phyloP scores from a whole-genome alignment of 495 filamentous ascomycete species.

The Tuber aestivum region DNA sequence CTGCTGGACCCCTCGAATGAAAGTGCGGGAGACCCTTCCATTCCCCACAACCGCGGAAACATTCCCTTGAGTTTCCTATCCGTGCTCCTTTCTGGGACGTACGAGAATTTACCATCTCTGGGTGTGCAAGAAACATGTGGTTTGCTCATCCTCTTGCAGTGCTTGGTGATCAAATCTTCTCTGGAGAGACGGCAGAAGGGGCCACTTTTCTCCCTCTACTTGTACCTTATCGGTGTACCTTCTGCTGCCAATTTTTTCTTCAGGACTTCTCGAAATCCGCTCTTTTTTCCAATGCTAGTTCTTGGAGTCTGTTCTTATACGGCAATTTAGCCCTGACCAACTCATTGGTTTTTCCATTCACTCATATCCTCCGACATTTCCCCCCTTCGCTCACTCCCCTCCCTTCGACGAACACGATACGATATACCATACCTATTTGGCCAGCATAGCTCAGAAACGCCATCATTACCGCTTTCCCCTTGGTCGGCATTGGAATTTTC shows the following conservation, averaged over 20 bases:
- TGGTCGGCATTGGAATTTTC: background rate
- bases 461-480: background rate
- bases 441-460: background rate
- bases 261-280: slow-evolving; percentile 16
- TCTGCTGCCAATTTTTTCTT: slow-evolving; percentile 7
- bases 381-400: slow-evolving; percentile 14
- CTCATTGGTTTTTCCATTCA: slow-evolving; percentile 6
- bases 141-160: background rate
- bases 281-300: slow-evolving; percentile 12
- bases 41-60: background rate
- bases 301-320: background rate
- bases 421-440: background rate
- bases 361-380: slow-evolving; percentile 4
- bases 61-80: background rate
- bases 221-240: slow-evolving; percentile 9
- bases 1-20: no score
- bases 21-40: no score
- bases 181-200: background rate
- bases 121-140: background rate
- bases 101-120: background rate
- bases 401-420: slow-evolving; percentile 8
- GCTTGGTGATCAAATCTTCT: background rate
- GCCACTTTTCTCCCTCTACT: slow-evolving; percentile 7
- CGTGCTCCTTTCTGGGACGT: background rate
- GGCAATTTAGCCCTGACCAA: slow-evolving; percentile 7